Base-by-base conservation (phyloP, 1,139 yeast species). In the Blastobotrys ciferrii region DNA sequence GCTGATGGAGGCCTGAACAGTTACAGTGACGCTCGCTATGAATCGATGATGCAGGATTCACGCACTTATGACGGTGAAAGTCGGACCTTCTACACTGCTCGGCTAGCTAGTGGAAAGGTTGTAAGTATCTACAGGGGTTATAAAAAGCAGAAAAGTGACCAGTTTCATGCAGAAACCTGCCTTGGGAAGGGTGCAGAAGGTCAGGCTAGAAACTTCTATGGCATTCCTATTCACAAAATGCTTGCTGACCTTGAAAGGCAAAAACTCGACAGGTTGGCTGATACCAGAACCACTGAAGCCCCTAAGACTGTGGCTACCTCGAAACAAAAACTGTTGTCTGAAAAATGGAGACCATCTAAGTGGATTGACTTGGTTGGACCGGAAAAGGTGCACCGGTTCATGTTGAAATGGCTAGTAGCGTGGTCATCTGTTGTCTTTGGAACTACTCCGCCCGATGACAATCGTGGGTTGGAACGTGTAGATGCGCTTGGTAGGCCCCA, bases 331-430 rank as follows among this genome's bases (percentile, higher is more conserved):
- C 50, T 64, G 23, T 51, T 66, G 87, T 79, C 88, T 0, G 98
- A 92, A 60, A 88, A 87, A 66, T 91, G 91, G 74, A 73, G 92
- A 44, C 97, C 98, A 0, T 69, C 66, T 20, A 71, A 70, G 40
- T 91, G 87, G 68, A 61, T 88, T 60, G 97, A 80, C 65, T 79
- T 71, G 67, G 81, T 71, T 1, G 98, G 98, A 0, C 88, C 91
- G 58, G 98, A 92, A 60, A 75, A 76, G 51, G 82, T 82, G 13
- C 91, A 88, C 61, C 72, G 97, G 46, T 66, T 69, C 32, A 75
- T 91, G 18, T 69, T 91, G 48, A 78, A 78, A 48, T 92, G 98
- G 98, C 65, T 92, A 32, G 77, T 80, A 54, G 82, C 81, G 52
- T 92, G 98, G 98, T 78, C 86, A 2, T 67, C 77, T 3, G 74